Base-by-base conservation (phyloP, 2,329 filamentous ascomycete genomes). In the Fusarium caatingaense region DNA sequence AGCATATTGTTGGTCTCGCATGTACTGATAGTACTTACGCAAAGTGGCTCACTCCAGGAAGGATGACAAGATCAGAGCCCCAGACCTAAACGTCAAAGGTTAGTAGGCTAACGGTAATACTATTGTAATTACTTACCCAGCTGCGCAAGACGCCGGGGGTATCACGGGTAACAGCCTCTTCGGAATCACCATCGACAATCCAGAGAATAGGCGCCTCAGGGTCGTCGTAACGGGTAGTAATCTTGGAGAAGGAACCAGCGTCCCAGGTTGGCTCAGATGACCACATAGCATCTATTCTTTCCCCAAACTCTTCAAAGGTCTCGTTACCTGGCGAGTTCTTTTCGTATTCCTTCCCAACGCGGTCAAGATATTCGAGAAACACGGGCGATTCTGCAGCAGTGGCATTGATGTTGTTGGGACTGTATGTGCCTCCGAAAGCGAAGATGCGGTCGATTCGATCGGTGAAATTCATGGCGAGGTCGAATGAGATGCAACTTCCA, bases 21-120 rank as follows among this genome's bases (percentile, higher is more conserved):
- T 18, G 0, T 16, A 1, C 5, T 12, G n/a, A 15, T 8, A 2
- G 20, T n/a, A 54, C 56, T 57, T 46, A 30, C 56, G 56, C 56
- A 57, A 60, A 60, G 34, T 60, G 56, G 42, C 57, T 60, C 2
- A 60, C 57, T 32, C 57, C 57, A 3, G 53, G 57, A 0, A 60
- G 27, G 3, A 60, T 27, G 6, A 59, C 1, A 8, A 48, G 57
- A 2, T 60, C 53, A 13, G 57, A 60, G 3, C 53, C 32, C 57
- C 57, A 59, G 12, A 58, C 41, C 47, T 57, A 11, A 10, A 21
- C 8, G 18, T 18, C 2, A 34, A 8, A 37, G 6, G 8, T 25
- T 6, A 23, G 15, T 37, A n/a, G 6, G 10, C 30, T 20, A 7
- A 5, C 3, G 20, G 6, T 37, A 37, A n/a, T n/a, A 3, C 12